Evolutionary conservation across 768 basidiomycete genomes (phyloP), one percentile per base, ranked within the genome.

Genomic region (Rhodotorula kratochvilovae): DNA sequence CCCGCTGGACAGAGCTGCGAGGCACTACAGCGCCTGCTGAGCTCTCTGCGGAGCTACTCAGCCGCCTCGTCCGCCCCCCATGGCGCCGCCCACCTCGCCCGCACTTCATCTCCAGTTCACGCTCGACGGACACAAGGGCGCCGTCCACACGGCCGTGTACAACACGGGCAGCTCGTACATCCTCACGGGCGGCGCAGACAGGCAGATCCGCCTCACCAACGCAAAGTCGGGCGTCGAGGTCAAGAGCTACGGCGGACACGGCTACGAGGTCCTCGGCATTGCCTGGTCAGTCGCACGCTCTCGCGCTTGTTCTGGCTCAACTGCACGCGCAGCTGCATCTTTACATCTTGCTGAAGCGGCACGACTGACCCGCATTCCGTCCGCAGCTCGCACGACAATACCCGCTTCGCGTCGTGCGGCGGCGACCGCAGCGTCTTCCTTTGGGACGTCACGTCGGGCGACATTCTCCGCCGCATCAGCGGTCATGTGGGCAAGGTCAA

Each of bases 401-500:
- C 89, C 39, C 89, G 89, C 77, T 93, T 99, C 76, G 93, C 89
- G 23, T 94, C 91, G 6, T 91, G 89, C 33, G 95, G 95, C 43
- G 95, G 95, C 12, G 95, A 99, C 80, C 87, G 91, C 72, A 88
- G 88, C 61, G 88, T 96, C 2, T 96, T 96, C 76, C 81, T 96
- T 33, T 98, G 95, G 95, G 96, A 99, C 78, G 96, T 99, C 17
- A 86, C 89, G 27, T 86, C 89, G 43, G 95, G 91, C 21, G 85
- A 87, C 56, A 92, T 94, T 2, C 87, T 88, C 53, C 84, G 92
- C 51, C 85, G 94, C 66, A 84, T 96, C 70, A 81, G 90, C 27
- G 96, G 92, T 0, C 96, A 99, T 80, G 86, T 91, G 84, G 86
- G 91, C 27, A 93, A 92, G 79, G 89, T 98, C 60, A 88, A 93